Percentiles rank a stretch among this genome's conserved stretches.
Conservation (phyloP, 768 basidiomycete species). For the Tylopilus felleus region DNA sequence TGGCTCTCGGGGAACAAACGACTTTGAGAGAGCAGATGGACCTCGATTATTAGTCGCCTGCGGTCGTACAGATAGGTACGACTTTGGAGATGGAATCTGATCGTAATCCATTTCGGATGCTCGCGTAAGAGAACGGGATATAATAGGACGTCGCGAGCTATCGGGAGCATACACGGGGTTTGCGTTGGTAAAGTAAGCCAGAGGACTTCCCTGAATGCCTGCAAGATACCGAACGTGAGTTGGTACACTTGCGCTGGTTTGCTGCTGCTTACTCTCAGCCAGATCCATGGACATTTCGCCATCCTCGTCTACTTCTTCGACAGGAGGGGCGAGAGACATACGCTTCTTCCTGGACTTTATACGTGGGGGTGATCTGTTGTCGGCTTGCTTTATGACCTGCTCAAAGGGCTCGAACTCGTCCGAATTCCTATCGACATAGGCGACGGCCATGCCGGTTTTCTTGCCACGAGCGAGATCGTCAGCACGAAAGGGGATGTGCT, state of each 20-base stretch:
- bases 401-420: constrained; percentile 85
- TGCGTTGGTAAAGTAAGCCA: constrained; percentile 36
- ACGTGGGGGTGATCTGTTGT: constrained; percentile 59
- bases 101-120: constrained; percentile 60
- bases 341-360: constrained; percentile 52
- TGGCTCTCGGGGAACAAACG: constrained; percentile 19
- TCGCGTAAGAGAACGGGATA: constrained; percentile 47
- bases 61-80: constrained; percentile 29
- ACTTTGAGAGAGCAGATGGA: constrained; percentile 33
- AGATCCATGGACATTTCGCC: constrained; percentile 81
- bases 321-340: constrained; percentile 33
- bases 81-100: constrained; percentile 57
- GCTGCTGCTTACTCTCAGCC: constrained; percentile 55
- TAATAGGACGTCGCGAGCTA: constrained; percentile 33
- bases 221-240: constrained; percentile 4
- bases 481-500: constrained; percentile 74
- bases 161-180: constrained; percentile 39
- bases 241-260: background rate
- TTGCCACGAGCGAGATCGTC: constrained; percentile 76
- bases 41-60: constrained; percentile 34
- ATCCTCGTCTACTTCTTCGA: constrained; percentile 45
- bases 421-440: constrained; percentile 64
- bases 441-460: constrained; percentile 72
- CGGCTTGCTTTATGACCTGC: constrained; percentile 66
- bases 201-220: constrained; percentile 32